These are phyloP conservation scores for Urochloa ruziziensis DNA, from an alignment of 176 grass and related monocot species.

Conservation along the genomic window DNA sequence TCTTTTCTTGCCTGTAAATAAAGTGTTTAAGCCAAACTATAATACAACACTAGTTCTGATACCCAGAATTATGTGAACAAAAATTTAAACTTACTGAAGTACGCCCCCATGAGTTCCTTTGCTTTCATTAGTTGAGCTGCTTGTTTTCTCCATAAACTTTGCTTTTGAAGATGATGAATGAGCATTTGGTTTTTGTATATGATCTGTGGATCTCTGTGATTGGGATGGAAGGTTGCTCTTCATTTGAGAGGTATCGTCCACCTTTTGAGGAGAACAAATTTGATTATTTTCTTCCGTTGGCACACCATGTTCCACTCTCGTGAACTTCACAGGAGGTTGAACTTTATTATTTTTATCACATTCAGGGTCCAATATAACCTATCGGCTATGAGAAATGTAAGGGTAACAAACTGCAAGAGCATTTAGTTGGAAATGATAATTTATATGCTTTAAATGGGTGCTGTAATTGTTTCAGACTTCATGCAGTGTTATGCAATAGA, in stretches of 20 bases:
- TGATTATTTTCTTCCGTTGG: conserved; percentile 14
- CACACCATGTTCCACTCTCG: conserved; percentile 9
- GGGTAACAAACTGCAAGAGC: background rate
- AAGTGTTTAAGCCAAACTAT: conserved; percentile 28
- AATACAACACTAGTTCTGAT: conserved; percentile 23
- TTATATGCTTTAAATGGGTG: conserved; percentile 4
- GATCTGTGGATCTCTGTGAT: conserved; percentile 23
- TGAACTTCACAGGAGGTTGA: conserved; percentile 16
- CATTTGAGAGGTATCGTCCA: conserved; percentile 8
- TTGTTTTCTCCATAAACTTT: conserved; percentile 38
- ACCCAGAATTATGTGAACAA: conserved; percentile 29
- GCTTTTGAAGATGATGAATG: conserved; percentile 29
- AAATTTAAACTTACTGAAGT: conserved; percentile 68
- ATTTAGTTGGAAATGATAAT: conserved; percentile 26
- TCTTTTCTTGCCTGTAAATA: conserved; percentile 87
- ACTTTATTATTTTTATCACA: conserved; percentile 22
- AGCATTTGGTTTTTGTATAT: conserved; percentile 37
- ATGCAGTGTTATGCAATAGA: background rate
- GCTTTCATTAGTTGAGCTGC: conserved; percentile 4
- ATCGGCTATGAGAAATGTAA: conserved; percentile 26
- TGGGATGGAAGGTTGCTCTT: conserved; percentile 1
- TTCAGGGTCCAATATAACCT: conserved; percentile 25
- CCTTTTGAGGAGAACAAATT: conserved; percentile 24
- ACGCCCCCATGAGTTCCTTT: conserved; percentile 68
- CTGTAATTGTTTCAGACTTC: conserved; percentile 3